Base-by-base conservation (phyloP, 1,284 basidiomycete genomes). In the Fomitopsis betulina region DNA sequence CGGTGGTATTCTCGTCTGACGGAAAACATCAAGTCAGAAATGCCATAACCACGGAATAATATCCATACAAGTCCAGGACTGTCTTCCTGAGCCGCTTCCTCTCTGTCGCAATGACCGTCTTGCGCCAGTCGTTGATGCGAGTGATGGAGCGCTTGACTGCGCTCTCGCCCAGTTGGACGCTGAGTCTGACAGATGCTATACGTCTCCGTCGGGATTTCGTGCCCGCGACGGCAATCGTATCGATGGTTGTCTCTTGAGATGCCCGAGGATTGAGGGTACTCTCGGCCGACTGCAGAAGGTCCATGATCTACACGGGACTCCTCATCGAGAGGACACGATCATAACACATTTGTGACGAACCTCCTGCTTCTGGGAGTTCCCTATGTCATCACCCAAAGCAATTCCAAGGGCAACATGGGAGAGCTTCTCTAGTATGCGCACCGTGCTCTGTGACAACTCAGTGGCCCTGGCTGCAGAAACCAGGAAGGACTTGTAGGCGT, bases 121-220 rank as follows among this genome's bases (percentile, higher is more conserved):
- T 80, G 45, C 87, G 76, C 90, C 90, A 93, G 55, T 89, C 85
- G 19, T 79, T 76, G 64, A 89, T 83, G 53, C 84, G 78, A 9
- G 73, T 67, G 32, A 85, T 81, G 0, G 82, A 83, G 64, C 87
- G 86, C 56, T 83, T 79, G 0, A 87, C 76, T 0, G 82, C 76
- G 47, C 83, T 76, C 62, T 87, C 86, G 5, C 84, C 83, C 17
- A 85, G 75, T 59, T 86, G 84, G 54, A 84, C 73, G 61, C 82
- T 87, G 54, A 85, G 79, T 32, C 82, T 70, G 5, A 80, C 76
- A 3, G 84, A 84, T 3, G 79, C 77, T 49, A 82, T 73, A 8
- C 83, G 72, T 63, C 82, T 77, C 17, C 79, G 73, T 7, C 83
- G 73, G n/a, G 78, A 72, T 27, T 81, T 77, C 17, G 74, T 76